Evolutionary conservation across 805 yeast species (phyloP).

Genomic region (Wickerhamiella siamensis): DNA sequence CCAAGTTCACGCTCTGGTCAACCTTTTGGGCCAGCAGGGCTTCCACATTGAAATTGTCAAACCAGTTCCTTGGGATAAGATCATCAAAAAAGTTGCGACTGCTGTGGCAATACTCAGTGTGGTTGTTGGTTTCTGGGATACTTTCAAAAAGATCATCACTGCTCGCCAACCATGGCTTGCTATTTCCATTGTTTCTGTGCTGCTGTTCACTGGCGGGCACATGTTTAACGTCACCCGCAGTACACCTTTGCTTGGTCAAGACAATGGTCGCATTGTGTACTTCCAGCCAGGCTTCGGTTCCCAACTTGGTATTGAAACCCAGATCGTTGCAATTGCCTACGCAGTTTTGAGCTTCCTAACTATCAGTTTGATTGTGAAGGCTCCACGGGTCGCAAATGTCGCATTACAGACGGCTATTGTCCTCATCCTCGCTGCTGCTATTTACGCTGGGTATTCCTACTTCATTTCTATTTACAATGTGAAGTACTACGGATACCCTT

Average conservation of each 20-base stretch:
- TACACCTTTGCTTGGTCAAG: conserved; percentile 35
- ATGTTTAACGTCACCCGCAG: conserved; percentile 85
- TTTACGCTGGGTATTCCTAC: conserved; percentile 48
- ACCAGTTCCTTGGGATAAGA: conserved; percentile 22
- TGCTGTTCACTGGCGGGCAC: conserved; percentile 73
- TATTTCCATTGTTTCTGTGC: conserved; percentile 42
- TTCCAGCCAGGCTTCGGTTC: conserved; percentile 52
- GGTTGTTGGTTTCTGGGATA: conserved; percentile 14
- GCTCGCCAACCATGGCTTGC: conserved; percentile 63
- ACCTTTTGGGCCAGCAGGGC: conserved; percentile 14
- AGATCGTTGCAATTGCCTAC: conserved; percentile 46
- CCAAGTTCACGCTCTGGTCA: conserved; percentile 18
- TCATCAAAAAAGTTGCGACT: conserved; percentile 11
- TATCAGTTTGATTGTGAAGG: conserved; percentile 43
- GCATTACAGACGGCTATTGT: conserved; percentile 38
- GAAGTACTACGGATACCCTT: conserved; percentile 72
- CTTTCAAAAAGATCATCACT: conserved; percentile 30
- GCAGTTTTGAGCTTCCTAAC: conserved; percentile 50
- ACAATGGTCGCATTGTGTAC: conserved; percentile 34
- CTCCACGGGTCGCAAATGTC: conserved; percentile 35
- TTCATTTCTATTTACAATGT: conserved; percentile 50
- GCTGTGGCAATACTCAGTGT: conserved; percentile 3
- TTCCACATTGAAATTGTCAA: conserved; percentile 19
- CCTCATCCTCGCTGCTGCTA: conserved; percentile 28
- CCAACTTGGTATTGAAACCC: conserved; percentile 84